Evolutionary conservation across 73 alveolate species (phyloP).

Genomic region (Uronychia setigera): DNA sequence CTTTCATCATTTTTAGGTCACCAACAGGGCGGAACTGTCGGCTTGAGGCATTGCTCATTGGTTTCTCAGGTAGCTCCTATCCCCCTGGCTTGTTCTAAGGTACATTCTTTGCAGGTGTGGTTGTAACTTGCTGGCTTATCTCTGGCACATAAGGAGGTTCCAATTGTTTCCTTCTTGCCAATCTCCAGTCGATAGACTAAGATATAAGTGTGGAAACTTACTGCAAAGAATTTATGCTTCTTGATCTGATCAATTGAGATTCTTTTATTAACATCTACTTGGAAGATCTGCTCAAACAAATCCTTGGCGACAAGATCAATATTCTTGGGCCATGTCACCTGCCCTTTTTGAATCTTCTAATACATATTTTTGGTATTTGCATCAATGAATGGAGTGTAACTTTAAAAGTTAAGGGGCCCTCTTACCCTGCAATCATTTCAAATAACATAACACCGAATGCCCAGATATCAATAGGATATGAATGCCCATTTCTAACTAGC

Average conservation of each 20-base stretch:
- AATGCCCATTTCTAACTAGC: slow-evolving; percentile 71
- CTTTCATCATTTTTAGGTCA: no score
- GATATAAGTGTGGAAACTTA: background rate
- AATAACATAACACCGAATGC: slow-evolving; percentile 83
- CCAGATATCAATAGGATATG: slow-evolving; percentile 92
- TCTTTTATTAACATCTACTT: background rate
- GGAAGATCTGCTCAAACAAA: background rate
- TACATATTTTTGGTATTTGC: slow-evolving; percentile 46
- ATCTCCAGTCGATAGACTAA: background rate
- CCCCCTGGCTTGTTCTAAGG: no score
- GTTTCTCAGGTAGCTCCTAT: no score
- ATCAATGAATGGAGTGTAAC: slow-evolving; percentile 84
- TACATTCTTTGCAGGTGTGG: no score
- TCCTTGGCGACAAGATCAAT: background rate
- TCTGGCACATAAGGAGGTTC: slow-evolving; percentile 3
- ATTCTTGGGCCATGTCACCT: background rate
- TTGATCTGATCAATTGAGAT: background rate
- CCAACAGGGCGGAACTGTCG: no score
- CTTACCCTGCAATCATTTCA: slow-evolving; percentile 90
- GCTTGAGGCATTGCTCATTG: no score
- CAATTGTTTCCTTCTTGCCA: background rate
- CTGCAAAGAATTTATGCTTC: background rate
- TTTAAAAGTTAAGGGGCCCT: no score
- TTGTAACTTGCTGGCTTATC: no score
- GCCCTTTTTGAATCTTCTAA: background rate